These are phyloP conservation scores for Picochlorum sp. DNA, from an alignment of 139 green algal species.

Conservation along the genomic window DNA sequence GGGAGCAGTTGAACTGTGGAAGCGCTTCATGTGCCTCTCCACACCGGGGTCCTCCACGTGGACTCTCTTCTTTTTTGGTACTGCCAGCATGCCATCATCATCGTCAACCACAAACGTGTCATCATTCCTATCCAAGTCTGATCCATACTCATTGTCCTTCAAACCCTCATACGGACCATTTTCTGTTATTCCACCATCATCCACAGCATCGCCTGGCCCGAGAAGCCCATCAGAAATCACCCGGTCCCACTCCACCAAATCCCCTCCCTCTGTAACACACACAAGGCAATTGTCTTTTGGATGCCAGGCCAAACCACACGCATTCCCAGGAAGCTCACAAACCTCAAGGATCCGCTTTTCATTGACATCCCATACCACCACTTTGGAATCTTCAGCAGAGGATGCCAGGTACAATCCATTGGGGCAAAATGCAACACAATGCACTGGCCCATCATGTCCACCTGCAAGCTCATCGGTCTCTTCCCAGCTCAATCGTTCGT, in stretches of 20 bases:
- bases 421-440: constrained; percentile 55
- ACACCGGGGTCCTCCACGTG: not conserved
- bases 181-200: not conserved
- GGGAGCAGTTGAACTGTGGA: not conserved
- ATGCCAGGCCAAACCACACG: constrained; percentile 60
- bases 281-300: constrained; percentile 54
- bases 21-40: not conserved
- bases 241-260: constrained; percentile 48
- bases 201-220: constrained; percentile 24
- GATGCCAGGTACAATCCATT: constrained; percentile 73
- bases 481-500: constrained; percentile 61
- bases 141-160: not conserved
- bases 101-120: constrained; percentile 15
- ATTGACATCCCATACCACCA: constrained; percentile 66
- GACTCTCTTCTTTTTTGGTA: not conserved
- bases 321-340: constrained; percentile 6
- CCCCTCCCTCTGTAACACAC: constrained; percentile 46
- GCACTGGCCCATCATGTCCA: constrained; percentile 38
- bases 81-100: not conserved
- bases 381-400: constrained; percentile 38
- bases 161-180: not conserved
- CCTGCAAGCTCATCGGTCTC: constrained; percentile 12
- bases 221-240: constrained; percentile 41
- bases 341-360: constrained; percentile 15
- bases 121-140: constrained; percentile 10